Conservation (phyloP, 768 basidiomycete species). For the Leccinellum luteum region DNA sequence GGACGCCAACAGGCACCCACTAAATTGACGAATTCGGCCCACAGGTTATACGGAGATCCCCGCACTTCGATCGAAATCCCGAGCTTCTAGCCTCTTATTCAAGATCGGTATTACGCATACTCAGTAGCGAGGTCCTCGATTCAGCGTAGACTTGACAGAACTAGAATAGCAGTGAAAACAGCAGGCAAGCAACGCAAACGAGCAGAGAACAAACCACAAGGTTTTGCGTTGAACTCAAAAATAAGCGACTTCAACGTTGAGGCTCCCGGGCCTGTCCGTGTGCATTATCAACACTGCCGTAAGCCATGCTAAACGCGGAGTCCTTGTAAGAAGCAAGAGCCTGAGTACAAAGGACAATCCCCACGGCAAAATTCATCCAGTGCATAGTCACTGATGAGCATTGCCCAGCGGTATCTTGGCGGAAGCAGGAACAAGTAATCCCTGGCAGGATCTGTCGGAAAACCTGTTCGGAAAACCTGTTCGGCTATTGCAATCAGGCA, state of each 20-base stretch:
- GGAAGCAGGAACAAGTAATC: too few relatives aligned
- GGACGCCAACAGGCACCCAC: constrained; percentile 3
- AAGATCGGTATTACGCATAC: too few relatives aligned
- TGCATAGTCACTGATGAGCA: too few relatives aligned
- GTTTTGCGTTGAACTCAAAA: background rate
- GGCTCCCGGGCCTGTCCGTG: background rate
- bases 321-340: too few relatives aligned
- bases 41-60: background rate
- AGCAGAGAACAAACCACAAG: background rate
- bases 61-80: constrained; percentile 8
- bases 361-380: too few relatives aligned
- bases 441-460: too few relatives aligned
- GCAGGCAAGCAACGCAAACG: background rate
- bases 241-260: background rate
- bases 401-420: too few relatives aligned
- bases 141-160: background rate
- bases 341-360: too few relatives aligned
- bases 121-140: background rate
- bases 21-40: background rate
- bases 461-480: background rate
- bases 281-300: background rate
- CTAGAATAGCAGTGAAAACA: background rate
- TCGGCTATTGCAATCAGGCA: background rate
- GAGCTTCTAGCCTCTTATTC: too few relatives aligned
- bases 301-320: background rate